These are phyloP conservation scores for Cucurbita ficifolia DNA, from an alignment of 306 rosid species.

Conservation along the genomic window DNA sequence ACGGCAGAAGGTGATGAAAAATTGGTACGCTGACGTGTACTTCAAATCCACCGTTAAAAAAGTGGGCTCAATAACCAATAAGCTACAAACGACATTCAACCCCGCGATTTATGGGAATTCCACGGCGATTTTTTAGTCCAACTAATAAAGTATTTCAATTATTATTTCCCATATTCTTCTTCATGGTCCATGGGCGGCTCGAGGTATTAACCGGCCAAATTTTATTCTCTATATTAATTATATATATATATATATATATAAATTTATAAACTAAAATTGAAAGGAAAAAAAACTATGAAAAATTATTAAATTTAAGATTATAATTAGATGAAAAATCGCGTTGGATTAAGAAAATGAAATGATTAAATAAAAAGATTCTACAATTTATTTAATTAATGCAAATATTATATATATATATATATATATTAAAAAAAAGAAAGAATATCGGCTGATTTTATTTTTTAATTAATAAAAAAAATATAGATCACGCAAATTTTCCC, in stretches of 20 bases:
- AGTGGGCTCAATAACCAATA: background rate
- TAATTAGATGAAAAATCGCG: too few species aligned
- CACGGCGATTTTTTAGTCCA: background rate
- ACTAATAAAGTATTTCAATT: background rate
- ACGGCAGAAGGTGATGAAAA: conserved; percentile 1
- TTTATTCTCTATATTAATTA: too few species aligned
- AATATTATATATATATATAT: background rate
- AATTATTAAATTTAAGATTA: too few species aligned
- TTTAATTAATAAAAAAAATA: background rate
- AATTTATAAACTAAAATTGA: too few species aligned
- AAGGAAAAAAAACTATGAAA: too few species aligned
- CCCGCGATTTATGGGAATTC: conserved; percentile 3
- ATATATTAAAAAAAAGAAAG: background rate
- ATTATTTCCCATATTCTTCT: background rate
- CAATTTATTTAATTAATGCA: background rate
- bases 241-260: too few species aligned
- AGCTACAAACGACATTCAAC: background rate
- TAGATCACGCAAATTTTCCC: background rate
- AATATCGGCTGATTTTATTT: background rate
- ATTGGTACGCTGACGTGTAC: conserved; percentile 19
- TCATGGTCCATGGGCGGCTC: conserved; percentile 1
- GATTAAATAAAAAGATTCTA: too few species aligned
- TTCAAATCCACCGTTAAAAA: conserved; percentile 6
- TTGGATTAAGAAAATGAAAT: too few species aligned
- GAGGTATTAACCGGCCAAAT: background rate